Conservation (phyloP, 2,329 filamentous ascomycete genomes). For the Fusarium concolor region DNA sequence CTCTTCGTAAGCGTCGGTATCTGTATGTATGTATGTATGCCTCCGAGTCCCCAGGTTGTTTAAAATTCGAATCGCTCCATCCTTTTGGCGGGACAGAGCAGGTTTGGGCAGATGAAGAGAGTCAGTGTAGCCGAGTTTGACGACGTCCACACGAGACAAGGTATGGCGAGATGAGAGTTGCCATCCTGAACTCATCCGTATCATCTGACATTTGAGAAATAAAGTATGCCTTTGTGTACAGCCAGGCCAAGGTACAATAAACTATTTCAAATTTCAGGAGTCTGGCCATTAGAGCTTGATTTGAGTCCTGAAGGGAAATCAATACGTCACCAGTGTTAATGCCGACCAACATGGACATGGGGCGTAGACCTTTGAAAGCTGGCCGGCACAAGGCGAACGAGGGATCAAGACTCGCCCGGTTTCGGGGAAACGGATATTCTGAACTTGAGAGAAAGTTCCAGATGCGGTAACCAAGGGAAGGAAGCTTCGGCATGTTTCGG, state of each 20-base stretch:
- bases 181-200: conserved; percentile 12
- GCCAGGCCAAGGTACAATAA: neutral
- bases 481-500: conserved; percentile 16
- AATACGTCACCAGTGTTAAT: conserved; percentile 18
- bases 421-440: neutral
- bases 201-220: conserved; percentile 17
- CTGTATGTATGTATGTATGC: conserved; percentile 3
- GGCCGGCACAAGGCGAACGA: conserved; percentile 1
- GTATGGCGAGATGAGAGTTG: conserved; percentile 29
- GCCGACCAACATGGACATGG: conserved; percentile 7
- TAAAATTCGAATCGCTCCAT: conserved; percentile 2
- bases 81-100: conserved; percentile 10
- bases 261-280: conserved; percentile 1
- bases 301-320: conserved; percentile 2
- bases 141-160: conserved; percentile 15
- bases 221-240: neutral
- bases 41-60: conserved; percentile 4
- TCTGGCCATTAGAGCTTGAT: conserved; percentile 1
- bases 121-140: conserved; percentile 5
- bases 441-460: conserved; percentile 7
- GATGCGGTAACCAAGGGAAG: conserved; percentile 19
- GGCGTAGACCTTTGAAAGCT: conserved; percentile 13
- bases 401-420: neutral
- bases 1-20: conserved; percentile 10
- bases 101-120: conserved; percentile 1